These are phyloP conservation scores for Hygrophoropsis aurantiaca DNA, from an alignment of 768 basidiomycete species.

Conservation along the genomic window DNA sequence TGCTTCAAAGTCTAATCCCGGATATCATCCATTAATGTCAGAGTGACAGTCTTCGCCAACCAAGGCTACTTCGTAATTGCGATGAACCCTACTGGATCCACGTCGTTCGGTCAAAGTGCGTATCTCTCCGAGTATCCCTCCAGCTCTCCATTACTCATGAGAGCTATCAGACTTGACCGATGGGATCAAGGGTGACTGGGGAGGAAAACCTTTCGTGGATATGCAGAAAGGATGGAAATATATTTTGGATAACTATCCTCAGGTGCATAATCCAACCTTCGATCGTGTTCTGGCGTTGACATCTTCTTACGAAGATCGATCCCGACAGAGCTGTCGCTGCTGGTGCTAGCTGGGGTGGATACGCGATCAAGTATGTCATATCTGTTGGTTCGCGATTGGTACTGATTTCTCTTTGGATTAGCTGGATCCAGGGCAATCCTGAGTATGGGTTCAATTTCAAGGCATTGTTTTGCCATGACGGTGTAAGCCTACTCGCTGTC, in stretches of 20 bases:
- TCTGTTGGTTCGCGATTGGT: slow-evolving; percentile 2
- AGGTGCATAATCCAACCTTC: slow-evolving; percentile 41
- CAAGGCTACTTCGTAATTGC: slow-evolving; percentile 88
- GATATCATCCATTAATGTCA: neutral
- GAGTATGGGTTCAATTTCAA: slow-evolving; percentile 89
- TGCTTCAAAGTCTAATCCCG: neutral
- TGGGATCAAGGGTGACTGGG: slow-evolving; percentile 79
- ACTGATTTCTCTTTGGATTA: slow-evolving; percentile 27
- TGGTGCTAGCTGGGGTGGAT: slow-evolving; percentile 86
- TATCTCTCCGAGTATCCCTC: neutral
- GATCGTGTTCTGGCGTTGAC: neutral
- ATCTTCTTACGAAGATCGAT: slow-evolving; percentile 52
- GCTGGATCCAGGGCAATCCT: slow-evolving; percentile 95
- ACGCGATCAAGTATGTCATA: slow-evolving; percentile 73
- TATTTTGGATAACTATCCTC: slow-evolving; percentile 63
- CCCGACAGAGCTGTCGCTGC: slow-evolving; percentile 69
- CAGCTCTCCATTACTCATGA: neutral
- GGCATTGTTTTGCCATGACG: slow-evolving; percentile 90
- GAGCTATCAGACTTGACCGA: slow-evolving; percentile 66
- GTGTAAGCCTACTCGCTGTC: slow-evolving; percentile 42
- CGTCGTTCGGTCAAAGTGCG: slow-evolving; percentile 85
- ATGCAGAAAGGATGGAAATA: slow-evolving; percentile 74
- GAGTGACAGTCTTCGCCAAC: slow-evolving; percentile 64
- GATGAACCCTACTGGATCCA: slow-evolving; percentile 94
- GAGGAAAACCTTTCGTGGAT: slow-evolving; percentile 82